Evolutionary conservation across 164 flowering plant species (phyloP).

Genomic region (Tetracentron sinense): DNA sequence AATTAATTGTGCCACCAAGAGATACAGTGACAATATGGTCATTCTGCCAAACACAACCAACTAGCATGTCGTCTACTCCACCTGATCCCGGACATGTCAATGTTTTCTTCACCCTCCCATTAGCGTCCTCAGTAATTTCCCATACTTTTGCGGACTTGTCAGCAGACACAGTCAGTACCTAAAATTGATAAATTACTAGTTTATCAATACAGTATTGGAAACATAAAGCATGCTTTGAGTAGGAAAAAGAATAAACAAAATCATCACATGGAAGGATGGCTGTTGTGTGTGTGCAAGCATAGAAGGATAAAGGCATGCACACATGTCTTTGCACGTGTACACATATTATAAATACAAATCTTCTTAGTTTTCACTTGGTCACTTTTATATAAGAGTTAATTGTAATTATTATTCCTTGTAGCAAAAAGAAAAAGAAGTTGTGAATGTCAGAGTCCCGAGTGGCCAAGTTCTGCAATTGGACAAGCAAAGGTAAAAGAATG

Average conservation of each 20-base stretch:
- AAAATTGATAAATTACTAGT: slow-evolving; percentile 12
- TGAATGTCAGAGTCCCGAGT: too few species aligned
- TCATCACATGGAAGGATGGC: not conserved
- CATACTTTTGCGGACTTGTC: slow-evolving; percentile 94
- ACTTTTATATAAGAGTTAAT: too few species aligned
- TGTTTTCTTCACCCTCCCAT: slow-evolving; percentile 69
- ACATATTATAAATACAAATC: too few species aligned
- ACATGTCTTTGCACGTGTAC: too few species aligned
- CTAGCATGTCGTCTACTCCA: slow-evolving; percentile 94
- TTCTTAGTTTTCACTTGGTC: too few species aligned
- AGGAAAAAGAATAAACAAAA: not conserved
- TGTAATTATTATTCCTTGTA: too few species aligned
- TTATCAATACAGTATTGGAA: slow-evolving; percentile 3
- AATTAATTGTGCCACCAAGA: slow-evolving; percentile 77
- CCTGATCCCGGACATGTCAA: slow-evolving; percentile 67
- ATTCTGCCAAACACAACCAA: slow-evolving; percentile 96
- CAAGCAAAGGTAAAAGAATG: too few species aligned
- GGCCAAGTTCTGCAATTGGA: too few species aligned
- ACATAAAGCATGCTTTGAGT: slow-evolving; percentile 2
- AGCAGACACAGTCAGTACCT: slow-evolving; percentile 97
- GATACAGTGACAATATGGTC: slow-evolving; percentile 83
- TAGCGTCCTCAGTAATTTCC: slow-evolving; percentile 76
- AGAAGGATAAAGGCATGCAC: too few species aligned
- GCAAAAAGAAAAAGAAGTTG: too few species aligned
- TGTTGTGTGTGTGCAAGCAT: too few species aligned